A percentile compares a stretch with the other conserved stretches of the same genome.
These are phyloP conservation scores for Cyclotella baltica DNA, from an alignment of 108 stramenopile genomes.

Conservation along the genomic window DNA sequence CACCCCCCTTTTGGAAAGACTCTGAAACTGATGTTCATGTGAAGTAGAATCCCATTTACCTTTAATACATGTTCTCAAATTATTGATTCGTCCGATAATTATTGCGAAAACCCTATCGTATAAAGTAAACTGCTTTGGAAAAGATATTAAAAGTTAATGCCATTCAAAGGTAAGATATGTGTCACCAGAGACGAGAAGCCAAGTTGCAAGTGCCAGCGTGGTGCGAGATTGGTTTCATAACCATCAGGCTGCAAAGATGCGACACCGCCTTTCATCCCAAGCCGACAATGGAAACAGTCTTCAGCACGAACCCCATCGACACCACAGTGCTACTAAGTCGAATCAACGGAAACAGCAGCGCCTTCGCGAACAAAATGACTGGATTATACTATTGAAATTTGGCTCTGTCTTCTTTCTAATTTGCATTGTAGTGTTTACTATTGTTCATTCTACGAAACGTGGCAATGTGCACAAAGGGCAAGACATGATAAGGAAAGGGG, in stretches of 20 bases:
- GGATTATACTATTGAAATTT: slow-evolving; percentile 1
- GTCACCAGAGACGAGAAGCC: not conserved
- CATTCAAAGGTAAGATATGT: no score
- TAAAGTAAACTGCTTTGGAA: no score
- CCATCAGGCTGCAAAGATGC: no score
- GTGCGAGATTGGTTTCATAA: no score
- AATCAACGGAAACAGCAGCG: not conserved
- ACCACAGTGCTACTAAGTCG: not conserved
- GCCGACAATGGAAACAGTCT: not conserved
- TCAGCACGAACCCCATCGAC: not conserved
- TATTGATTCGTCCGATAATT: no score
- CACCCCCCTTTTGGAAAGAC: no score
- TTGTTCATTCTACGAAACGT: not conserved
- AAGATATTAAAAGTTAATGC: no score
- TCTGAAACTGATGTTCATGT: no score
- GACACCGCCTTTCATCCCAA: not conserved
- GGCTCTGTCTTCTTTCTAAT: not conserved
- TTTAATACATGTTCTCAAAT: no score
- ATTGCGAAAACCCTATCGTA: no score
- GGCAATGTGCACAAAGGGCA: not conserved
- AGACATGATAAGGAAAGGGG: not conserved
- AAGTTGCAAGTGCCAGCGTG: no score
- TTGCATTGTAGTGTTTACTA: not conserved
- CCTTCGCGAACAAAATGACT: not conserved
- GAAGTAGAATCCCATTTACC: no score